Evolutionary conservation across 805 yeast genomes (phyloP).

Genomic region (Hanseniaspora lindneri): DNA sequence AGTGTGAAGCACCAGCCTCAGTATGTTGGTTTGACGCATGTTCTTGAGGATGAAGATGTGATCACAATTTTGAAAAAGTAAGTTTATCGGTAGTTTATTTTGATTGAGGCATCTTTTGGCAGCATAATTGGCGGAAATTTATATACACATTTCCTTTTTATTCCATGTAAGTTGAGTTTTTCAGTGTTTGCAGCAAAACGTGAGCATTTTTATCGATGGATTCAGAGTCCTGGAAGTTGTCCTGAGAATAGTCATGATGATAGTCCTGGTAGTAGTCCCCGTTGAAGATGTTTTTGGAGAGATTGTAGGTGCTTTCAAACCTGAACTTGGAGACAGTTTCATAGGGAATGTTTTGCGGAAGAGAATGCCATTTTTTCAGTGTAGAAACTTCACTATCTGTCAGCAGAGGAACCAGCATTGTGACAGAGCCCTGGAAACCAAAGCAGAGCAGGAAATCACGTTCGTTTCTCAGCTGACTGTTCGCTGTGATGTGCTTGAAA

Average conservation of each 20-base stretch:
- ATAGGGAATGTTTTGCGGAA: neutral
- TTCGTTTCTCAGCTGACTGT: constrained; percentile 4
- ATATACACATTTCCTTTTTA: neutral
- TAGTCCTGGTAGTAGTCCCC: constrained; percentile 4
- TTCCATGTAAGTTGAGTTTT: neutral
- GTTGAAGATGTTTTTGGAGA: constrained; percentile 10
- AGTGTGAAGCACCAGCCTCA: constrained; percentile 98
- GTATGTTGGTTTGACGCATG: constrained; percentile 78
- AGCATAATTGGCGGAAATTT: neutral
- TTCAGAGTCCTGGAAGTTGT: no score
- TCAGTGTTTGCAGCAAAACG: neutral
- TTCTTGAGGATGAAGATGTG: constrained; percentile 88
- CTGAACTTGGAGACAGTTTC: constrained; percentile 1
- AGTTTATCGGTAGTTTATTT: no score
- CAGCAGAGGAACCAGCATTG: constrained; percentile 1
- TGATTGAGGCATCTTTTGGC: no score
- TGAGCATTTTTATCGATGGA: no score
- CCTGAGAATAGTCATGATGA: no score
- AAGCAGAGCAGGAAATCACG: constrained; percentile 6
- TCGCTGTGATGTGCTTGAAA: neutral
- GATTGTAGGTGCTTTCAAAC: constrained; percentile 8
- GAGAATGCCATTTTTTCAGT: neutral
- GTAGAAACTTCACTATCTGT: neutral
- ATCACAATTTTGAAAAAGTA: constrained; percentile 79
- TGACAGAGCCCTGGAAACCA: constrained; percentile 13